Evolutionary conservation across 179 eudicot genomes (phyloP).

Genomic region (Spergularia azorica): DNA sequence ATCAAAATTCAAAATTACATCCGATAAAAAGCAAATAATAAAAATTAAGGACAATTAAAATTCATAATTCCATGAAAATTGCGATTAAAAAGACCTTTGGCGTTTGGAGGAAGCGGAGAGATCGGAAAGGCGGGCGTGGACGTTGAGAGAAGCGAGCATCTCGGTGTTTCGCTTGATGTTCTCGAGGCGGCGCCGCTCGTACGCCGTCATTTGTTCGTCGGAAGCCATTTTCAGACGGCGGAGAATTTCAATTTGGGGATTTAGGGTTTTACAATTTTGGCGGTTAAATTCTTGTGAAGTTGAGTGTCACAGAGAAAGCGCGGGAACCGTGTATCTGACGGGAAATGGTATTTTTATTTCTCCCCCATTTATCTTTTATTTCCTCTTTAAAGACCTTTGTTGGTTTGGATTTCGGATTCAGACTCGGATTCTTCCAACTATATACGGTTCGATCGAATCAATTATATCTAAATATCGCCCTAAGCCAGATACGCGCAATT

Average conservation of each 20-base stretch:
- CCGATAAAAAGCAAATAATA: background rate
- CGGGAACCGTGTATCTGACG: too few relatives aligned
- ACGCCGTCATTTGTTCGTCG: conserved; percentile 49
- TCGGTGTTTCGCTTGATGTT: conserved; percentile 74
- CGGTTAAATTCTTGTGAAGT: background rate
- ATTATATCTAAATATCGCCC: too few relatives aligned
- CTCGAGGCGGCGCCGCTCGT: conserved; percentile 74
- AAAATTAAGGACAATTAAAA: background rate
- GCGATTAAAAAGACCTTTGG: conserved; percentile 26
- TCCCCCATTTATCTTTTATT: too few relatives aligned
- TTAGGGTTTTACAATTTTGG: conserved; percentile 11
- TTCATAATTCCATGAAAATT: conserved; percentile 16
- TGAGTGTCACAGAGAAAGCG: too few relatives aligned
- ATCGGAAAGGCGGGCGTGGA: conserved; percentile 48
- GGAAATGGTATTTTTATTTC: too few relatives aligned
- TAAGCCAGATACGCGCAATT: too few relatives aligned
- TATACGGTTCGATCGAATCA: too few relatives aligned
- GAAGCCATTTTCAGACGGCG: conserved; percentile 36
- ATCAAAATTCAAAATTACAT: background rate
- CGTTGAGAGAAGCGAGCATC: conserved; percentile 68
- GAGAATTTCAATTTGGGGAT: background rate
- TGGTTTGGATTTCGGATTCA: too few relatives aligned
- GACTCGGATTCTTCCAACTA: too few relatives aligned
- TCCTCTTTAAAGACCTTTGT: too few relatives aligned
- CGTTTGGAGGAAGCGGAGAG: conserved; percentile 57